Percentiles rank a stretch among this genome's conserved stretches.
Conservation (phyloP, 352 stramenopile species). For the Globisporangium heterothallicum region DNA sequence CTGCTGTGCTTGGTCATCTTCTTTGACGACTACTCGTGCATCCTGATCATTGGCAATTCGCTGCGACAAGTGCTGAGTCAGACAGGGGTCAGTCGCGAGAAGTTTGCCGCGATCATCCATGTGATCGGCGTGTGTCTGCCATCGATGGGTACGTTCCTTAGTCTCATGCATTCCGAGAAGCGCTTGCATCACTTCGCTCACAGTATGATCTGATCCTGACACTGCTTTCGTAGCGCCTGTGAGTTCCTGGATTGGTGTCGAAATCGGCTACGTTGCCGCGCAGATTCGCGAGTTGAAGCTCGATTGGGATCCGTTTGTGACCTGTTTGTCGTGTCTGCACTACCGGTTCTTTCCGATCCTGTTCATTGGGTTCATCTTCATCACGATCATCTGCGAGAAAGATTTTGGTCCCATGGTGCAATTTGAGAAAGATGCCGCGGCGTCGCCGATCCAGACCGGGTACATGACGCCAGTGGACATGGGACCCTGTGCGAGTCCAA, state of each 20-base stretch:
- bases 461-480: constrained; percentile 57
- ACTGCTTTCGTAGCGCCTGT: constrained; percentile 47
- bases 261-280: constrained; percentile 84
- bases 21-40: constrained; percentile 92
- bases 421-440: constrained; percentile 77
- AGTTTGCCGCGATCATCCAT: constrained; percentile 89
- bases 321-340: constrained; percentile 76
- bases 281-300: constrained; percentile 70
- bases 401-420: constrained; percentile 86
- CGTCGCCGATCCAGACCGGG: constrained; percentile 58
- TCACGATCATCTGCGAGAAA: constrained; percentile 86
- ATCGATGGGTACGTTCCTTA: constrained; percentile 63
- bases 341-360: constrained; percentile 88
- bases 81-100: constrained; percentile 81
- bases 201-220: too few species aligned
- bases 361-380: constrained; percentile 88
- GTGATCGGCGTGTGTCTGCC: constrained; percentile 82
- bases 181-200: constrained; percentile 7
- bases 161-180: too few species aligned
- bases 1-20: constrained; percentile 85
- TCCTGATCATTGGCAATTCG: constrained; percentile 87
- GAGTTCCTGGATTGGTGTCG: constrained; percentile 86
- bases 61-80: constrained; percentile 76
- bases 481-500: constrained; percentile 65
- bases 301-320: constrained; percentile 87